Conservation (phyloP, 345 rosid species). For the Theobroma cacao region DNA sequence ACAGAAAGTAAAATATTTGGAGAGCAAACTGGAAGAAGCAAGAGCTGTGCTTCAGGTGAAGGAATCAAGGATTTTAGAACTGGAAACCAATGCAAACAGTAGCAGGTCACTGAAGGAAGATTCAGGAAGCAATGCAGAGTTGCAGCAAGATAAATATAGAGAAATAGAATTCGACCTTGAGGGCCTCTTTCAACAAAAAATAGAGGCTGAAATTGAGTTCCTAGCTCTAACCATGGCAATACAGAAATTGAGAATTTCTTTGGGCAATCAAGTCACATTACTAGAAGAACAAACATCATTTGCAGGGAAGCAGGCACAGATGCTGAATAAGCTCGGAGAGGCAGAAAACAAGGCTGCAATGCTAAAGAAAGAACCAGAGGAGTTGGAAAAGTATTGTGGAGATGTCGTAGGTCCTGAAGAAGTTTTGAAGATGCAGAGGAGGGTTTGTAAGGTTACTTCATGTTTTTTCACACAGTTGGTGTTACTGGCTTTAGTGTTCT, state of each 20-base stretch:
- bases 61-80: slow-evolving; percentile 50
- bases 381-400: slow-evolving; percentile 43
- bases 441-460: slow-evolving; percentile 39
- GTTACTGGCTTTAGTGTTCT: slow-evolving; percentile 46
- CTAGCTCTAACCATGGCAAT: slow-evolving; percentile 43
- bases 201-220: slow-evolving; percentile 77
- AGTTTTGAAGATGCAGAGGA: slow-evolving; percentile 46
- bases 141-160: slow-evolving; percentile 29
- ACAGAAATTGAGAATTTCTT: slow-evolving; percentile 36
- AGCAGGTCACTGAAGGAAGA: slow-evolving; percentile 34
- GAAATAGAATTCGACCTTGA: slow-evolving; percentile 56
- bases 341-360: slow-evolving; percentile 47
- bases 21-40: slow-evolving; percentile 27
- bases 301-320: slow-evolving; percentile 38
- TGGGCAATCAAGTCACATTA: slow-evolving; percentile 27
- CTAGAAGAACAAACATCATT: slow-evolving; percentile 42
- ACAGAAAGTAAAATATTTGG: slow-evolving; percentile 36
- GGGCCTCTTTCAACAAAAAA: slow-evolving; percentile 62
- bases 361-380: slow-evolving; percentile 49
- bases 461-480: slow-evolving; percentile 58
- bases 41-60: slow-evolving; percentile 38
- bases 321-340: slow-evolving; percentile 40
- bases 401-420: slow-evolving; percentile 46
- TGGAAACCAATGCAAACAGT: slow-evolving; percentile 38
- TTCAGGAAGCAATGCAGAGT: slow-evolving; percentile 29